phyloP scores from a whole-genome alignment of 805 yeast species.

The Kuraishia hungarica region DNA sequence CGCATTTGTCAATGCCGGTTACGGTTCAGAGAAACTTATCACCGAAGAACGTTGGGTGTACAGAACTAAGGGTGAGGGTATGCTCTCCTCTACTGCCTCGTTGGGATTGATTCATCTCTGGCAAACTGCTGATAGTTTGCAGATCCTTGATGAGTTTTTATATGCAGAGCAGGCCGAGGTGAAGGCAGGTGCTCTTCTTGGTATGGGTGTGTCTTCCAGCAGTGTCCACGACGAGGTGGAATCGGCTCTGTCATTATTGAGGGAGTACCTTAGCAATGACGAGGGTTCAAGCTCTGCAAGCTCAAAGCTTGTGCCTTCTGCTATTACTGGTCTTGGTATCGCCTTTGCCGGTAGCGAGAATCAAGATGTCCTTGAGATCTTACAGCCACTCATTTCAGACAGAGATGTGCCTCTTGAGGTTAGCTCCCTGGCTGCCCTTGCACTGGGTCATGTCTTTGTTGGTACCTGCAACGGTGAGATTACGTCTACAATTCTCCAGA shows the following conservation, averaged over 20 bases:
- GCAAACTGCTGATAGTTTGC: constrained; percentile 86
- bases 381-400: constrained; percentile 80
- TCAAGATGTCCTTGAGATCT: constrained; percentile 67
- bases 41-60: constrained; percentile 78
- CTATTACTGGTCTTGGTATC: constrained; percentile 86
- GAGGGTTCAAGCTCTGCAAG: constrained; percentile 46
- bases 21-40: constrained; percentile 74
- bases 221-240: constrained; percentile 96
- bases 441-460: constrained; percentile 89
- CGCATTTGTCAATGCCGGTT: constrained; percentile 86
- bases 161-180: constrained; percentile 81
- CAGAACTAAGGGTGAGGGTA: constrained; percentile 86
- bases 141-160: constrained; percentile 78
- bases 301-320: constrained; percentile 60
- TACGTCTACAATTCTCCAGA: constrained; percentile 85
- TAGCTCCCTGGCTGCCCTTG: constrained; percentile 78
- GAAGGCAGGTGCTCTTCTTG: constrained; percentile 94
- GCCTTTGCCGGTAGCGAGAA: constrained; percentile 93
- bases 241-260: constrained; percentile 79
- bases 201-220: constrained; percentile 86
- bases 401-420: constrained; percentile 66
- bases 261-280: constrained; percentile 47
- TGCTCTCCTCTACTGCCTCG: constrained; percentile 86
- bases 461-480: constrained; percentile 95
- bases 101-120: constrained; percentile 87